Base-by-base conservation (phyloP, 306 rosid genomes). In the Macrotyloma uniflorum region DNA sequence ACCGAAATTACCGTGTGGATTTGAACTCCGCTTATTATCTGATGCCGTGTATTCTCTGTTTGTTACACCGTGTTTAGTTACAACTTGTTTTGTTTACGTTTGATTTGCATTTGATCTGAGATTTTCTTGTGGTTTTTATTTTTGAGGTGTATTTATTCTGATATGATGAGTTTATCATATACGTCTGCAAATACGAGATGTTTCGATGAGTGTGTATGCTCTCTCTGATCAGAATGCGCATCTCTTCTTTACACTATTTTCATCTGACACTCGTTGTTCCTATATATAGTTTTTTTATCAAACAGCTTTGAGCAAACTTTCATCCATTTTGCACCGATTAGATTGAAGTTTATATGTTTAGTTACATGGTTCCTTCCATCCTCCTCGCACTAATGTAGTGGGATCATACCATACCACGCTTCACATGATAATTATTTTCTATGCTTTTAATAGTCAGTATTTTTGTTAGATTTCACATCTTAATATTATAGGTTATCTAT, bases 151-250 rank as follows among this genome's bases (percentile, higher is more conserved):
- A 1, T 38, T 62, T 22, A 32, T 75, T 85, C 76, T 85, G 86
- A 57, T 1, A 58, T 85, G 88, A 85, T 79, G 88, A 85, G 70
- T 70, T 26, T 70, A 53, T 46, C 5, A 32, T 36, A 72, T 75
- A 35, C 82, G 86, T 85, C 86, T 85, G 86, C 88, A 85, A 85
- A 82, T 85, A 85, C 64, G 88, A 85, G 88, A 79, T 79, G 0
- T 57, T 4, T 70, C 84, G 36, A 76, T 85, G 88, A 85, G 67
- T 82, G 22, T 76, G 69, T 83, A 75, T 85, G 86, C 86, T 85
- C 86, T 79, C 84, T 63, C 86, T 85, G 86, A 85, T 73, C 74
- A 36, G 80, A 75, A 75, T 75, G 32, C 45, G 7, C 46, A 16
- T 67, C 33, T 43, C 47, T 42, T 43, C 47, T 42, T 18, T 11